A percentile compares a stretch with the other conserved stretches of the same genome.
phyloP scores from a whole-genome alignment of 2,329 filamentous ascomycete genomes.

The Alternaria sp. region DNA sequence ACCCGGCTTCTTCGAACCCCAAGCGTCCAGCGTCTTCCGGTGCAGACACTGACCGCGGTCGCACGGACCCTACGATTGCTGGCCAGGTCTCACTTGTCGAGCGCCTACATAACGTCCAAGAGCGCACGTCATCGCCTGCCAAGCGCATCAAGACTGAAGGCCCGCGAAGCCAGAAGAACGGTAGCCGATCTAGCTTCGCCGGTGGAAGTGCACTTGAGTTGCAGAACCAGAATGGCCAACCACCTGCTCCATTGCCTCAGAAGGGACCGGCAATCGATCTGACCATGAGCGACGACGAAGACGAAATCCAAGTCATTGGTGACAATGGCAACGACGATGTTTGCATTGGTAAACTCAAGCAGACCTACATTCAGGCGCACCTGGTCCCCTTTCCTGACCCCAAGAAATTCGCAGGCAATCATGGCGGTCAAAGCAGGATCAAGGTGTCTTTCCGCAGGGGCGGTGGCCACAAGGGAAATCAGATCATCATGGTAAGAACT shows the following conservation, averaged over 20 bases:
- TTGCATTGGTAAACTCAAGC: conserved; percentile 80
- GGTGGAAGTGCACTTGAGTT: conserved; percentile 55
- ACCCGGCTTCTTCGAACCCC: conserved; percentile 40
- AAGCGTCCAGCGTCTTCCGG: conserved; percentile 45
- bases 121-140: conserved; percentile 66
- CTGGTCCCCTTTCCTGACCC: conserved; percentile 74
- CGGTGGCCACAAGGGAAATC: conserved; percentile 62
- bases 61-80: conserved; percentile 28
- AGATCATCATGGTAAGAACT: conserved; percentile 69
- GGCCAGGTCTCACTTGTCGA: conserved; percentile 73
- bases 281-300: conserved; percentile 65
- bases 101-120: conserved; percentile 76
- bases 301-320: conserved; percentile 66
- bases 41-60: conserved; percentile 33
- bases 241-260: conserved; percentile 9
- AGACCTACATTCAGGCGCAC: conserved; percentile 70
- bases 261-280: conserved; percentile 40
- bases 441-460: conserved; percentile 73
- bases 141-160: conserved; percentile 47
- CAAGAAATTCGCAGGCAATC: conserved; percentile 65
- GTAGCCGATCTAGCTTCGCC: conserved; percentile 26
- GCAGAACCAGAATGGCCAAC: conserved; percentile 41
- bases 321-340: conserved; percentile 74
- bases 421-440: conserved; percentile 70
- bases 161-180: conserved; percentile 24